These are phyloP conservation scores for Phialophora chinensis DNA, from an alignment of 2,329 filamentous ascomycete genomes.

Conservation along the genomic window DNA sequence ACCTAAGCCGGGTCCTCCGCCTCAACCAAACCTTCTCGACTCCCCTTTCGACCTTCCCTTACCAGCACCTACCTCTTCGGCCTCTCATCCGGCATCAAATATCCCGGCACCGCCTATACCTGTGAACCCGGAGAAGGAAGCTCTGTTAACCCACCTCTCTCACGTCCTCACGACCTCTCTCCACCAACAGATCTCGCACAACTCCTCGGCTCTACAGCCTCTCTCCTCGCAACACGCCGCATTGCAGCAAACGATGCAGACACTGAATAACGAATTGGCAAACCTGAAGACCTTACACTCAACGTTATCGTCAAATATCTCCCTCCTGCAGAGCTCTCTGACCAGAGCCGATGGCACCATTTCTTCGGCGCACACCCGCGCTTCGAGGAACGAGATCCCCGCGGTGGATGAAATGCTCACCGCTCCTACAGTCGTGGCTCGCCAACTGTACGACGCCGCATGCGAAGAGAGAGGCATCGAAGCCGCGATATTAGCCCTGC, in stretches of 20 bases:
- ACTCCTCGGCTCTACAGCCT: slow-evolving; percentile 74
- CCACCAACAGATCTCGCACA: slow-evolving; percentile 71
- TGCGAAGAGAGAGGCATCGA: slow-evolving; percentile 87
- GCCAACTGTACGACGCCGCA: slow-evolving; percentile 86
- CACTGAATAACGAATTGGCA: slow-evolving; percentile 74
- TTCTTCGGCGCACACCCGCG: slow-evolving; percentile 69
- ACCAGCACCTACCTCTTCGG: slow-evolving; percentile 57
- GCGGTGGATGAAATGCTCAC: slow-evolving; percentile 89
- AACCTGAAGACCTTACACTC: slow-evolving; percentile 73
- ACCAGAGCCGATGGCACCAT: slow-evolving; percentile 80
- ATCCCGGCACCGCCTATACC: slow-evolving; percentile 82
- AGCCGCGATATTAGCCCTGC: slow-evolving; percentile 77
- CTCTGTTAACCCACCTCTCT: slow-evolving; percentile 77
- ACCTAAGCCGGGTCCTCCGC: slow-evolving; percentile 38
- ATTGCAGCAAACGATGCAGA: slow-evolving; percentile 71
- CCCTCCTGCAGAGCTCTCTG: slow-evolving; percentile 77
- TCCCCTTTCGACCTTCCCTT: slow-evolving; percentile 67
- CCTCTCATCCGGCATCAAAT: slow-evolving; percentile 46
- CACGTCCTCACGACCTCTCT: slow-evolving; percentile 72
- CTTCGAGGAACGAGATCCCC: slow-evolving; percentile 61
- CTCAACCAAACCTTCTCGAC: slow-evolving; percentile 63
- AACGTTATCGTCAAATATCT: slow-evolving; percentile 76
- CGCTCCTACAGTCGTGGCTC: slow-evolving; percentile 89
- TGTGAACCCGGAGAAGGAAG: slow-evolving; percentile 94
- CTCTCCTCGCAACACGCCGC: slow-evolving; percentile 80